A percentile compares a stretch with the other conserved stretches of the same genome.
phyloP scores from a whole-genome alignment of 2,329 filamentous ascomycete species.

The Sporothrix protearum region DNA sequence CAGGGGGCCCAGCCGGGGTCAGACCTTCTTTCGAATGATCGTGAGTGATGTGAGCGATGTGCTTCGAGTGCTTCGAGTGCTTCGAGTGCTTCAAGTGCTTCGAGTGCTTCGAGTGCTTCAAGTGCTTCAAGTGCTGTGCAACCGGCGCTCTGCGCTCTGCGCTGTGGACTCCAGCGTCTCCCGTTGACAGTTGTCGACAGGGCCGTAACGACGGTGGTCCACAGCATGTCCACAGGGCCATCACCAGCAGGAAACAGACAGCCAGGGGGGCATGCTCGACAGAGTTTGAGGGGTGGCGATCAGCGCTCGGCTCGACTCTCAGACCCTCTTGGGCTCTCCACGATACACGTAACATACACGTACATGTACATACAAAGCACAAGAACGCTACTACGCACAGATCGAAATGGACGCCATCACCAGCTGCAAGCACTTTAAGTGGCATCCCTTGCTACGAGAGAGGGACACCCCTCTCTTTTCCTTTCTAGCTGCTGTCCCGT shows the following conservation, averaged over 20 bases:
- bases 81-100: neutral
- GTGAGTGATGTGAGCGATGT: neutral
- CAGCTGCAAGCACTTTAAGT: slow-evolving; percentile 14
- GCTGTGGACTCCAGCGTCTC: neutral
- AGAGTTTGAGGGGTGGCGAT: neutral
- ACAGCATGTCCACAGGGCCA: neutral
- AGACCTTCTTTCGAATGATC: neutral
- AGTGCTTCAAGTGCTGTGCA: no score
- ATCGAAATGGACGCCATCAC: neutral
- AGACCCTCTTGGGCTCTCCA: neutral
- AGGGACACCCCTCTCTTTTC: neutral
- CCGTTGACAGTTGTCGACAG: neutral
- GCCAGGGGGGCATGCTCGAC: neutral
- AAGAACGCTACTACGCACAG: neutral
- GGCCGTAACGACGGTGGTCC: neutral
- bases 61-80: neutral
- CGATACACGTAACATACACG: no score
- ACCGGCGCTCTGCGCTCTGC: neutral
- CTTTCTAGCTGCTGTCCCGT: neutral
- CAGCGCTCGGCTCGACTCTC: neutral
- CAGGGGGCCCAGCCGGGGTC: neutral
- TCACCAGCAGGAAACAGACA: neutral
- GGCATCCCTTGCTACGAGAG: slow-evolving; percentile 7
- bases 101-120: neutral
- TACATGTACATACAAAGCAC: neutral